A percentile compares a stretch with the other conserved stretches of the same genome.
Evolutionary conservation across 164 flowering plant genomes (phyloP).

Genomic region (Saururus chinensis): DNA sequence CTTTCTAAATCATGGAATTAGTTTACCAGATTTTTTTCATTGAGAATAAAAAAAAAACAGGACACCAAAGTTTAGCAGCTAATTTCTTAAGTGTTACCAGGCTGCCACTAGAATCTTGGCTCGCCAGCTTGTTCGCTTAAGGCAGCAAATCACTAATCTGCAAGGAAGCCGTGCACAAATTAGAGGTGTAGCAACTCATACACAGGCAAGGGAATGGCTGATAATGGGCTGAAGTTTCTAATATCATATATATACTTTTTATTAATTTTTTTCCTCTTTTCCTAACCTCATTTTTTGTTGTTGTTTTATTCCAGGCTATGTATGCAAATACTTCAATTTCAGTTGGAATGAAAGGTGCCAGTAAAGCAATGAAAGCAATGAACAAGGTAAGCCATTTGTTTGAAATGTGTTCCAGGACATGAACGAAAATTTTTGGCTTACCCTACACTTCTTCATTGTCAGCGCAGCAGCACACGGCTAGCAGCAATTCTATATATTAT

Average conservation of each 20-base stretch:
- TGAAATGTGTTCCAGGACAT: too few relatives aligned
- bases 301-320: constrained; percentile 42
- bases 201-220: constrained; percentile 42
- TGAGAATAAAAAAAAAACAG: not conserved
- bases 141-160: constrained; percentile 86
- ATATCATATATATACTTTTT: not conserved
- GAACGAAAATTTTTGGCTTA: too few relatives aligned
- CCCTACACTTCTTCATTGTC: too few relatives aligned
- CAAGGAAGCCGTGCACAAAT: constrained; percentile 98
- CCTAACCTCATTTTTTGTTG: not conserved
- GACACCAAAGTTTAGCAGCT: not conserved
- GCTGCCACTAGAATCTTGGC: constrained; percentile 91
- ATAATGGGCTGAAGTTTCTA: not conserved
- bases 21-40: not conserved
- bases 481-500: not conserved
- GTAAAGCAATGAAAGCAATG: constrained; percentile 89
- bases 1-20: not conserved
- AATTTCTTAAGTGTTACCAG: constrained; percentile 19
- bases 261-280: not conserved
- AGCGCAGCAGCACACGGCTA: too few relatives aligned
- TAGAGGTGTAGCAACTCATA: constrained; percentile 90
- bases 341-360: constrained; percentile 92
- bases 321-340: constrained; percentile 85
- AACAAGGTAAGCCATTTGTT: constrained; percentile 43
- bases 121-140: constrained; percentile 84